phyloP scores from a whole-genome alignment of 78 protist species.

The Tieghemostelium lacteum region DNA sequence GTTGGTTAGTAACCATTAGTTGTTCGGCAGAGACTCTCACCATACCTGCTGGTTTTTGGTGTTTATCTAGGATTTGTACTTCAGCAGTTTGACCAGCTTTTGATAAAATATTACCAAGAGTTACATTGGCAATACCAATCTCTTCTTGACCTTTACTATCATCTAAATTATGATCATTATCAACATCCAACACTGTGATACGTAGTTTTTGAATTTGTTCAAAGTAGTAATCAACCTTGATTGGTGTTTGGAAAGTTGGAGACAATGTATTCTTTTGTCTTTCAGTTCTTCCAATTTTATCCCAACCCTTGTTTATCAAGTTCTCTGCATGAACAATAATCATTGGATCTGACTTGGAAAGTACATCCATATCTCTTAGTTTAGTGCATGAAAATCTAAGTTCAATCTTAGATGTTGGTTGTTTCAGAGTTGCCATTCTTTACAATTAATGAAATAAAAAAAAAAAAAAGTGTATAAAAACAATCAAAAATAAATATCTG shows the following conservation, averaged over 20 bases:
- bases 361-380: not conserved
- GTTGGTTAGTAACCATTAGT: not conserved
- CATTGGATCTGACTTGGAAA: conserved; percentile 6
- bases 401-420: conserved; percentile 66
- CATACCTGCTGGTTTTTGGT: conserved; percentile 20
- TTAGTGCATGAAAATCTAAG: conserved; percentile 25
- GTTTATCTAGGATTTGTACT: not conserved
- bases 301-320: conserved; percentile 3
- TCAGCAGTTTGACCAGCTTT: not conserved
- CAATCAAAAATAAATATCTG: no score
- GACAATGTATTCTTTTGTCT: conserved; percentile 24
- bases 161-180: conserved; percentile 2
- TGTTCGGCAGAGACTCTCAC: conserved; percentile 23
- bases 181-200: conserved; percentile 58
- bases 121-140: conserved; percentile 30
- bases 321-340: not conserved
- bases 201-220: conserved; percentile 61
- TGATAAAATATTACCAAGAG: conserved; percentile 15
- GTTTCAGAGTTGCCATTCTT: not conserved
- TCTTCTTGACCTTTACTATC: conserved; percentile 50
- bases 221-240: conserved; percentile 71
- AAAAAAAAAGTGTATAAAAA: no score
- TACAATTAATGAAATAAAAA: no score
- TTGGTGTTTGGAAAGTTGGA: conserved; percentile 51
- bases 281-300: conserved; percentile 57